phyloP scores from a whole-genome alignment of 2,329 filamentous ascomycete genomes.

The Diaporthe nobilis region DNA sequence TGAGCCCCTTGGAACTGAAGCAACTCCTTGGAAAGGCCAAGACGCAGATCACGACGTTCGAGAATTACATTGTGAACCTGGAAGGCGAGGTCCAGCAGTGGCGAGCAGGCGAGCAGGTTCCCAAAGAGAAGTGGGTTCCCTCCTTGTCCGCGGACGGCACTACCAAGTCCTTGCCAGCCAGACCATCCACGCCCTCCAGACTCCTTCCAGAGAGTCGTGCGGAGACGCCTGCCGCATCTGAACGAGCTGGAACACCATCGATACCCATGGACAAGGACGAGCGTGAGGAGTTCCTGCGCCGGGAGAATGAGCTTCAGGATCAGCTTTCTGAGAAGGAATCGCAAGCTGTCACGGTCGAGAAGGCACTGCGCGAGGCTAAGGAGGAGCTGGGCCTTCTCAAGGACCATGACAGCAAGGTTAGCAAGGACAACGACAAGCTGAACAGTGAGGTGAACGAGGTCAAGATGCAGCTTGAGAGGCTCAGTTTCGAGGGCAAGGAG shows the following conservation, averaged over 20 bases:
- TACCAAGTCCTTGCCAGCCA: conserved; percentile 58
- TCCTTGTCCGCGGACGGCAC: conserved; percentile 71
- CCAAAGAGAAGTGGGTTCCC: conserved; percentile 88
- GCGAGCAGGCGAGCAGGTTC: conserved; percentile 89
- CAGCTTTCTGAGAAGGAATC: conserved; percentile 95
- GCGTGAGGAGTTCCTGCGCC: conserved; percentile 92
- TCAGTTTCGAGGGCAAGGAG: conserved; percentile 97
- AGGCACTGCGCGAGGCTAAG: conserved; percentile 83
- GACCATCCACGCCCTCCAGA: conserved; percentile 68
- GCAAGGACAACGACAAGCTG: conserved; percentile 91
- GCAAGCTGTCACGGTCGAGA: conserved; percentile 82
- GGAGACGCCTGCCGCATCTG: conserved; percentile 77
- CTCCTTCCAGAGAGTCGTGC: conserved; percentile 70
- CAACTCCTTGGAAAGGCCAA: conserved; percentile 92
- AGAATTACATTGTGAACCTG: conserved; percentile 85
- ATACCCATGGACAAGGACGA: conserved; percentile 95
- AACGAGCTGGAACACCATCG: conserved; percentile 89
- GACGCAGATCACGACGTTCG: conserved; percentile 88
- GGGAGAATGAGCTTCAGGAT: conserved; percentile 97
- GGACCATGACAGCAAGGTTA: conserved; percentile 85
- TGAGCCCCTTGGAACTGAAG: conserved; percentile 96
- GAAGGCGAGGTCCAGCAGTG: conserved; percentile 89
- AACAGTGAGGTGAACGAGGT: conserved; percentile 90
- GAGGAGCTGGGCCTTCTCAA: conserved; percentile 90
- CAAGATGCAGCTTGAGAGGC: conserved; percentile 96